Percentiles rank a stretch among this genome's conserved stretches.
Conservation (phyloP, 352 stramenopile genomes). For the Globisporangium takayamanum region DNA sequence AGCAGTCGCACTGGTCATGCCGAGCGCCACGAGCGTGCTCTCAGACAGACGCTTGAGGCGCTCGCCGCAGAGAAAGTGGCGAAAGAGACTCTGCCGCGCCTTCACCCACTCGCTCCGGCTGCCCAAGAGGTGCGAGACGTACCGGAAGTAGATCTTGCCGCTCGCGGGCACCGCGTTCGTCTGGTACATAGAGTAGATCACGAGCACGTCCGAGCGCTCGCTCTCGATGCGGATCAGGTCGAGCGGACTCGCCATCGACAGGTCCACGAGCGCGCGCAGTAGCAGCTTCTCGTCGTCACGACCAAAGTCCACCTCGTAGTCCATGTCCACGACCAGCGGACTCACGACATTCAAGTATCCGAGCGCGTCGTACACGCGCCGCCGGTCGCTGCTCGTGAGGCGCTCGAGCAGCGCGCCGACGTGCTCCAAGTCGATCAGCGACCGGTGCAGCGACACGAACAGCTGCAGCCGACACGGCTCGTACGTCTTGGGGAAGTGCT, state of each 20-base stretch:
- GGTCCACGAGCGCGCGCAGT: conserved; percentile 50
- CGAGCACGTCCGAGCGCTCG: conserved; percentile 47
- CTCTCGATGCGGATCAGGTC: conserved; percentile 70
- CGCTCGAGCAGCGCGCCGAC: conserved; percentile 54
- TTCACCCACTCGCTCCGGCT: conserved; percentile 37
- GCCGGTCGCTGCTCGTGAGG: conserved; percentile 29
- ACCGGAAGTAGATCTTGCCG: conserved; percentile 57
- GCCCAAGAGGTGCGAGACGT: conserved; percentile 38
- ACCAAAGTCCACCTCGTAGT: conserved; percentile 68
- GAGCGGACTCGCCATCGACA: conserved; percentile 57
- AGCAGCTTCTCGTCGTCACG: conserved; percentile 58
- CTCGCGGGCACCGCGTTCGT: conserved; percentile 46
- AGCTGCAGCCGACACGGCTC: conserved; percentile 45
- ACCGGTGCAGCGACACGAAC: conserved; percentile 47
- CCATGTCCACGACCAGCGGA: conserved; percentile 54
- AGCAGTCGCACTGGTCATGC: background rate
- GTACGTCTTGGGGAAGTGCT: conserved; percentile 70
- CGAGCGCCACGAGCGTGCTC: conserved; percentile 5
- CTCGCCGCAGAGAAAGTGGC: conserved; percentile 47
- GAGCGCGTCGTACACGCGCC: conserved; percentile 34
- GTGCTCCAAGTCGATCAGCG: conserved; percentile 61
- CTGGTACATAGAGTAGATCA: conserved; percentile 80
- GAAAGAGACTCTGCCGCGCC: conserved; percentile 36
- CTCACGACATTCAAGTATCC: conserved; percentile 62
- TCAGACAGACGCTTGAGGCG: conserved; percentile 22